phyloP scores from a whole-genome alignment of 1,284 basidiomycete species.

The Hymenochaete sp. region DNA sequence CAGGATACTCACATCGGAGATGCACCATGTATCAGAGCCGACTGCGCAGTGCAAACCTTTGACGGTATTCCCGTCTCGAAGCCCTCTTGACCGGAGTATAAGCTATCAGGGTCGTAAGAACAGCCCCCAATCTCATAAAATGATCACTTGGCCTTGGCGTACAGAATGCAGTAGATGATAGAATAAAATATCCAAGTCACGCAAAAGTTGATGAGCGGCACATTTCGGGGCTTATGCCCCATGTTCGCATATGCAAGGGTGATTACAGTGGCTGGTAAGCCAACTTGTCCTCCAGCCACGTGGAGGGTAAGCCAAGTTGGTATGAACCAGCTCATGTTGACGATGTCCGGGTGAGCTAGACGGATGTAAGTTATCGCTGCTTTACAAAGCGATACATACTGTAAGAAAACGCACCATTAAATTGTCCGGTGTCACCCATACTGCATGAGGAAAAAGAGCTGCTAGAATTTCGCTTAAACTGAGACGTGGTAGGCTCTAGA shows the following conservation, averaged over 20 bases:
- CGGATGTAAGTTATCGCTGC: no score
- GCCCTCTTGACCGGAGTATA: slow-evolving; percentile 28
- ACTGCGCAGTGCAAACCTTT: slow-evolving; percentile 39
- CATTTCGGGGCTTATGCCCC: slow-evolving; percentile 25
- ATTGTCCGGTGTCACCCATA: no score
- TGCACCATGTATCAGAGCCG: slow-evolving; percentile 43
- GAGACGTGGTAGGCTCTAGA: no score
- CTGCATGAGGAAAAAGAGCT: no score
- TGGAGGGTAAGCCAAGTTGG: slow-evolving; percentile 16
- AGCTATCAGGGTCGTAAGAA: slow-evolving; percentile 23
- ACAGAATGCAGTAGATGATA: slow-evolving; percentile 42
- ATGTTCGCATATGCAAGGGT: slow-evolving; percentile 7
- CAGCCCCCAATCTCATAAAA: neutral
- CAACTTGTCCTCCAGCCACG: slow-evolving; percentile 17
- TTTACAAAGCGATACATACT: no score
- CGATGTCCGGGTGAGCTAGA: no score
- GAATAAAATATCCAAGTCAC: slow-evolving; percentile 47
- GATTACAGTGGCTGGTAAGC: slow-evolving; percentile 12
- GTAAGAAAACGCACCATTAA: no score
- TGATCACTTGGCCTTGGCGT: slow-evolving; percentile 23
- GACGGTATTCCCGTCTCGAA: slow-evolving; percentile 19
- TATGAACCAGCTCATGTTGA: slow-evolving; percentile 4
- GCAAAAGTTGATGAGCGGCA: slow-evolving; percentile 45
- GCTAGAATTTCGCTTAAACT: no score
- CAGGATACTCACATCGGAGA: slow-evolving; percentile 41